Conservation (phyloP, 2,329 filamentous ascomycete genomes). For the Nigrospora osmanthi region DNA sequence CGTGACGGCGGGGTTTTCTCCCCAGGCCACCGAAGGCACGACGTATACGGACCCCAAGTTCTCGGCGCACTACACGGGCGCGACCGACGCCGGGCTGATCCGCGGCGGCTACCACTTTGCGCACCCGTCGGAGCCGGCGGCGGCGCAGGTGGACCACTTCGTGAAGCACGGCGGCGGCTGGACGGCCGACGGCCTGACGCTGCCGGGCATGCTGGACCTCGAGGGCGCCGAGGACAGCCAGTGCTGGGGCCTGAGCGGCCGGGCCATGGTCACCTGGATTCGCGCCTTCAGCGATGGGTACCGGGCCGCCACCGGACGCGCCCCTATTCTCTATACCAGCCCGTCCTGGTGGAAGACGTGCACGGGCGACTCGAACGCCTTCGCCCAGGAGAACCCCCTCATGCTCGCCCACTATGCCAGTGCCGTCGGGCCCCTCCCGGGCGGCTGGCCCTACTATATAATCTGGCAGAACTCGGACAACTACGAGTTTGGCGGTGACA, state of each 20-base stretch:
- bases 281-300: constrained; percentile 44
- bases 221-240: constrained; percentile 32
- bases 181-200: constrained; percentile 42
- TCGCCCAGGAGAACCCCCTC: constrained; percentile 36
- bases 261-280: constrained; percentile 45
- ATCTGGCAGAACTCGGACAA: constrained; percentile 46
- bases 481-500: constrained; percentile 43
- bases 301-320: constrained; percentile 32
- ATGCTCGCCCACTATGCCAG: constrained; percentile 37
- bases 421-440: constrained; percentile 34
- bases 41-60: constrained; percentile 36
- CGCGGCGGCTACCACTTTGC: constrained; percentile 51
- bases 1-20: no score
- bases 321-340: constrained; percentile 45
- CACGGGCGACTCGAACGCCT: constrained; percentile 39
- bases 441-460: constrained; percentile 42
- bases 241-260: constrained; percentile 36
- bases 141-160: constrained; percentile 43
- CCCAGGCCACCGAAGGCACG: constrained; percentile 44
- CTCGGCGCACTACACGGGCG: constrained; percentile 37
- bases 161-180: constrained; percentile 45
- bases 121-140: constrained; percentile 33
- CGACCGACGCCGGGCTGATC: constrained; percentile 42
- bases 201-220: constrained; percentile 50
- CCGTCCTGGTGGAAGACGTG: constrained; percentile 46